phyloP scores from a whole-genome alignment of 176 grass and related monocot genomes.

The Raddia distichophylla region DNA sequence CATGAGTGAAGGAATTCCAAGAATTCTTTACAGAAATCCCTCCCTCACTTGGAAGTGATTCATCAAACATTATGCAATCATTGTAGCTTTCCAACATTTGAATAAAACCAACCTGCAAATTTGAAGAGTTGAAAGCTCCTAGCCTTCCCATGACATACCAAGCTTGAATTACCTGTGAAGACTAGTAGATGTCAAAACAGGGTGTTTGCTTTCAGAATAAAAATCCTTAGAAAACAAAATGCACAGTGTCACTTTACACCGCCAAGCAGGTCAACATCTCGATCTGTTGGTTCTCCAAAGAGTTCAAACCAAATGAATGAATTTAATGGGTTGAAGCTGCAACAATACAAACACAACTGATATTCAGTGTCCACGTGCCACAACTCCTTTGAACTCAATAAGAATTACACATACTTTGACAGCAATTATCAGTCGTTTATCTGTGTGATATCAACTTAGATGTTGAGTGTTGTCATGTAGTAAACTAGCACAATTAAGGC shows the following conservation, averaged over 20 bases:
- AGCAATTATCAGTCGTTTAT: not conserved
- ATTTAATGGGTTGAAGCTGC: slow-evolving; percentile 81
- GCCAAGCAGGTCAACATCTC: slow-evolving; percentile 85
- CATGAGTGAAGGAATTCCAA: not conserved
- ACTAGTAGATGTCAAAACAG: not conserved
- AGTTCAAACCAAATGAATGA: slow-evolving; percentile 96
- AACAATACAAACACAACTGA: slow-evolving; percentile 24
- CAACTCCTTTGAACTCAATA: not conserved
- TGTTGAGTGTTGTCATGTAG: not conserved
- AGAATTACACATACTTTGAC: not conserved
- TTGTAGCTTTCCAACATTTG: not conserved
- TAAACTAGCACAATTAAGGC: not conserved
- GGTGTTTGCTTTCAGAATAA: slow-evolving; percentile 15
- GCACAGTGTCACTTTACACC: slow-evolving; percentile 63
- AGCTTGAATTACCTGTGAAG: slow-evolving; percentile 78
- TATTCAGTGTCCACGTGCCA: not conserved
- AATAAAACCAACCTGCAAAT: slow-evolving; percentile 78
- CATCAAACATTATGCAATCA: not conserved
- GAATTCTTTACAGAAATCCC: not conserved
- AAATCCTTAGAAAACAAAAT: slow-evolving; percentile 32
- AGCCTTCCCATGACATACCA: slow-evolving; percentile 97
- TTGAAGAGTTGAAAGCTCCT: slow-evolving; percentile 88
- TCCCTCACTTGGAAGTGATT: not conserved
- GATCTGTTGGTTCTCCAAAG: slow-evolving; percentile 80
- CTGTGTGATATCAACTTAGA: not conserved